Percentiles rank a stretch among this genome's conserved stretches.
Evolutionary conservation across 2,329 filamentous ascomycete genomes (phyloP).

Genomic region (Ceratocystis destructans): DNA sequence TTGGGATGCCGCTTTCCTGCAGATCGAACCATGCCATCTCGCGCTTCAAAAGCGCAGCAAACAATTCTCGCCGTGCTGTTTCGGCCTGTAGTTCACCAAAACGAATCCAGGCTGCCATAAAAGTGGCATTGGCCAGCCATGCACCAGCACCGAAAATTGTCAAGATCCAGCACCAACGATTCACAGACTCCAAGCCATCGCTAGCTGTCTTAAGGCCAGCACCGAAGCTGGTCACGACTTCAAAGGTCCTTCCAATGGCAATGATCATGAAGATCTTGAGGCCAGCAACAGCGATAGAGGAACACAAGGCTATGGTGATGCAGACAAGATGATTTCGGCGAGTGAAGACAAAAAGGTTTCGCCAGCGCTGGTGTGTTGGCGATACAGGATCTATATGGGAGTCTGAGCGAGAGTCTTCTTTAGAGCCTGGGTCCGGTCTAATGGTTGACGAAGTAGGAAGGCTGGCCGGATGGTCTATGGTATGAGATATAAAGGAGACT

Average conservation of each 20-base stretch:
- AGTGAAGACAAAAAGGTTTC: slow-evolving; percentile 58
- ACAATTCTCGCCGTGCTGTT: slow-evolving; percentile 49
- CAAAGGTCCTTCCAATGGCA: slow-evolving; percentile 62
- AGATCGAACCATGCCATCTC: slow-evolving; percentile 74
- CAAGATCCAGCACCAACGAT: slow-evolving; percentile 47
- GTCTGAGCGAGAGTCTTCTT: not conserved
- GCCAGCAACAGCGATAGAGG: slow-evolving; percentile 46
- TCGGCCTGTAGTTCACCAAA: slow-evolving; percentile 73
- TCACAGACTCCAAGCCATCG: slow-evolving; percentile 41
- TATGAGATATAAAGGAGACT: not conserved
- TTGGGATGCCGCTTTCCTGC: slow-evolving; percentile 54
- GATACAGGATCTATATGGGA: not conserved
- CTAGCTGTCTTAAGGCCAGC: slow-evolving; percentile 35
- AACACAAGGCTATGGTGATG: slow-evolving; percentile 40
- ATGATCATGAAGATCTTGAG: slow-evolving; percentile 53
- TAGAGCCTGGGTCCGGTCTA: not conserved
- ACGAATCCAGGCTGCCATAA: slow-evolving; percentile 56
- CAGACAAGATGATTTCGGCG: slow-evolving; percentile 43
- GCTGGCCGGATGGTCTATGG: not conserved
- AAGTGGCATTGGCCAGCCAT: slow-evolving; percentile 53
- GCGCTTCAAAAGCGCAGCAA: slow-evolving; percentile 53
- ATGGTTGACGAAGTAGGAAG: too few relatives aligned
- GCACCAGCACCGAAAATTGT: slow-evolving; percentile 47
- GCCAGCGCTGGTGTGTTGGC: slow-evolving; percentile 23
- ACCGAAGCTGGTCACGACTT: slow-evolving; percentile 54